These are phyloP conservation scores for Selenicereus undatus DNA, from an alignment of 148 eudicot species.

Conservation along the genomic window DNA sequence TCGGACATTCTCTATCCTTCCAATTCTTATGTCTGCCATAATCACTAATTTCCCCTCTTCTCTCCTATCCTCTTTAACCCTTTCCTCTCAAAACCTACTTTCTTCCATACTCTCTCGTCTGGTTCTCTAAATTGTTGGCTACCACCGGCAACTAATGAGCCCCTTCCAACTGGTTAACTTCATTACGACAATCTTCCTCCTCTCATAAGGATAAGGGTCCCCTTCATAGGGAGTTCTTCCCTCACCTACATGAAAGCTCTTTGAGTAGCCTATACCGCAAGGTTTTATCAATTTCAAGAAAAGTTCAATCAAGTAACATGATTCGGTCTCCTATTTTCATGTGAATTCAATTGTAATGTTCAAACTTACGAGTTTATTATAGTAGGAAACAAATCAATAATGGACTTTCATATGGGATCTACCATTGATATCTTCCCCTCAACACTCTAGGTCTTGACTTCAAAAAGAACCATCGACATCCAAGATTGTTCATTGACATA, in stretches of 20 bases:
- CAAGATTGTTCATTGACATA: background rate
- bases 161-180: background rate
- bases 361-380: background rate
- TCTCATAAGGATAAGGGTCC: background rate
- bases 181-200: background rate
- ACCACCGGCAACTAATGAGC: background rate
- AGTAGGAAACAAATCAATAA: background rate
- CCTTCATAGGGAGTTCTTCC: background rate
- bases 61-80: background rate
- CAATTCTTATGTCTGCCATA: background rate
- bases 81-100: background rate
- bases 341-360: background rate
- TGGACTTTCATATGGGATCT: background rate
- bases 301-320: background rate
- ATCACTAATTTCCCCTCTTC: background rate
- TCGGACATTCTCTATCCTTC: background rate
- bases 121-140: background rate
- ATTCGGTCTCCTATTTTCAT: background rate
- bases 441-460: background rate
- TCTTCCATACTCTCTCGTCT: background rate
- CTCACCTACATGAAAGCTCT: background rate
- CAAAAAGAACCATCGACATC: background rate
- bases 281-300: background rate
- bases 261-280: background rate
- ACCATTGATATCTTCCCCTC: background rate